phyloP scores from a whole-genome alignment of 2,329 filamentous ascomycete species.

The Trichoderma hamatum region DNA sequence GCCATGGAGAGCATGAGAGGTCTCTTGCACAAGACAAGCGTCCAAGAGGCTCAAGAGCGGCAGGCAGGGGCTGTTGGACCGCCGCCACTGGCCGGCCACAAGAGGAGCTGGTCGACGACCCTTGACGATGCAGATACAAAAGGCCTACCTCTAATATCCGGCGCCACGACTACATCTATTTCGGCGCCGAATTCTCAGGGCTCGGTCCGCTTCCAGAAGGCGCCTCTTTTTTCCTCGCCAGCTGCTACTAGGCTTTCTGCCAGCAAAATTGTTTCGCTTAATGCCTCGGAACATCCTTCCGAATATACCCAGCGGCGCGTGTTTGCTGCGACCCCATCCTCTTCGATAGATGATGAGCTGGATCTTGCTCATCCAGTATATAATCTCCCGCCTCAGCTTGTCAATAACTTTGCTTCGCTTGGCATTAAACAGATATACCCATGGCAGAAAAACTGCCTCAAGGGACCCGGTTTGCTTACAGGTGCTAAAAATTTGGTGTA shows the following conservation, averaged over 20 bases:
- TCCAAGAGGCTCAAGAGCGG: slow-evolving; percentile 49
- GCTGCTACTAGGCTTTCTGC: slow-evolving; percentile 41
- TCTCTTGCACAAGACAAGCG: slow-evolving; percentile 54
- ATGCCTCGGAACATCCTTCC: slow-evolving; percentile 39
- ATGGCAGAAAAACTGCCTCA: slow-evolving; percentile 76
- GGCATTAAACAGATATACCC: slow-evolving; percentile 77
- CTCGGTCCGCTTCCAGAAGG: slow-evolving; percentile 40
- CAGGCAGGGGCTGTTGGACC: slow-evolving; percentile 45
- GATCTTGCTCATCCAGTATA: slow-evolving; percentile 66
- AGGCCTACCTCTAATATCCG: background rate
- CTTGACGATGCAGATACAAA: slow-evolving; percentile 26
- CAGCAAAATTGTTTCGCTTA: slow-evolving; percentile 49
- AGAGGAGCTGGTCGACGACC: slow-evolving; percentile 44
- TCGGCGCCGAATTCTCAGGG: slow-evolving; percentile 23
- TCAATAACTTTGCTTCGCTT: slow-evolving; percentile 65
- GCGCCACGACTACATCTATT: background rate
- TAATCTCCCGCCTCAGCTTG: slow-evolving; percentile 60
- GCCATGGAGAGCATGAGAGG: slow-evolving; percentile 47
- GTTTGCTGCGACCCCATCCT: slow-evolving; percentile 57
- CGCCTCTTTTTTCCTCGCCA: slow-evolving; percentile 40
- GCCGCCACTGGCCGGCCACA: slow-evolving; percentile 51
- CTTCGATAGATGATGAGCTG: slow-evolving; percentile 57
- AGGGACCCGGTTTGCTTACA: slow-evolving; percentile 65
- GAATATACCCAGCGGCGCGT: slow-evolving; percentile 61
- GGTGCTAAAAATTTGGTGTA: slow-evolving; percentile 76